phyloP scores from a whole-genome alignment of 768 basidiomycete genomes.

The Gymnopilus dilepis region DNA sequence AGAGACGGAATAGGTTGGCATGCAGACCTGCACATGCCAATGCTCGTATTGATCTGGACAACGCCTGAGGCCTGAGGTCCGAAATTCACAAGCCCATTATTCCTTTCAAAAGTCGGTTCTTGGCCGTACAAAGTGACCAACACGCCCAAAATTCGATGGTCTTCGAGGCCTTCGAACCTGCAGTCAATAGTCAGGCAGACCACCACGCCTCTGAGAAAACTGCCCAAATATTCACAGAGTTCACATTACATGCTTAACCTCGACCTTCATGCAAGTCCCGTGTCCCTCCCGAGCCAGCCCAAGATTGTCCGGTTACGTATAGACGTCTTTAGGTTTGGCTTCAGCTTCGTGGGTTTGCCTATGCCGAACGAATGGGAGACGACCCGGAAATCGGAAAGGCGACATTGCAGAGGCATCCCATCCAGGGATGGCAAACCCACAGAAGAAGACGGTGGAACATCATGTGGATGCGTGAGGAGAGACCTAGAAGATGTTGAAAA shows the following conservation, averaged over 20 bases:
- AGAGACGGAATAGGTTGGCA: background rate
- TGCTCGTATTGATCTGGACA: background rate
- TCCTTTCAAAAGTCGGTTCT: background rate
- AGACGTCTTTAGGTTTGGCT: background rate
- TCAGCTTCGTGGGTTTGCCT: background rate
- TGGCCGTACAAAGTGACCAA: background rate
- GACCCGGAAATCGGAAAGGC: background rate
- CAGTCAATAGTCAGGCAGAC: background rate
- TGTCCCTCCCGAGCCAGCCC: background rate
- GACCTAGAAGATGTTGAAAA: background rate
- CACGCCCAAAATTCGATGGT: background rate
- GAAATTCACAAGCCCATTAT: background rate
- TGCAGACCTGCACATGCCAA: no score
- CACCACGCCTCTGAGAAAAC: constrained; percentile 1
- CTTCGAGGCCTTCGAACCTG: background rate
- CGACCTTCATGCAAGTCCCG: background rate
- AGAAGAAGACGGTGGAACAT: background rate
- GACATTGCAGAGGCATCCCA: background rate
- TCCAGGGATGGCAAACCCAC: background rate
- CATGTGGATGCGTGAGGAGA: background rate
- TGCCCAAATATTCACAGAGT: background rate
- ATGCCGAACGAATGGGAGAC: background rate
- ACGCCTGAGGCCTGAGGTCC: background rate
- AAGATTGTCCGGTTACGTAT: background rate
- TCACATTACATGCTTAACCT: no score